Evolutionary conservation across 257 asterid species (phyloP).

Genomic region (Scutellaria minor): DNA sequence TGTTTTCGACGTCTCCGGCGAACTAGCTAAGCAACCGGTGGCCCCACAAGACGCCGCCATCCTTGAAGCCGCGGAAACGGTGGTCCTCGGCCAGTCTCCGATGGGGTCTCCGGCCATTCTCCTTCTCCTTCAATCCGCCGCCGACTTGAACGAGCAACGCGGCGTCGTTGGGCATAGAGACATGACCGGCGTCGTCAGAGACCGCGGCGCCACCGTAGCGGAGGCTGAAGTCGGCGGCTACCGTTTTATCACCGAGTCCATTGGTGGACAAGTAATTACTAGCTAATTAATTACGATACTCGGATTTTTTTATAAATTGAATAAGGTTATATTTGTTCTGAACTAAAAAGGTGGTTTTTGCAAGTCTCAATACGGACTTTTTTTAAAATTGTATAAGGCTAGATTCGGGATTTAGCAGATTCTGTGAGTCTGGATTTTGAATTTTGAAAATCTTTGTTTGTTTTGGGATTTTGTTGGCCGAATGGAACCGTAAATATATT

Average conservation of each 20-base stretch:
- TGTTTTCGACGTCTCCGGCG: slow-evolving; percentile 61
- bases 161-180: slow-evolving; percentile 54
- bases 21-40: slow-evolving; percentile 55
- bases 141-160: slow-evolving; percentile 45
- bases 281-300: no score
- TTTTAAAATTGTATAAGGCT: no score
- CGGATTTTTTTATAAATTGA: no score
- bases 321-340: no score
- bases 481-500: no score
- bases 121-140: slow-evolving; percentile 72
- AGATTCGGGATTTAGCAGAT: no score
- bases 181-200: slow-evolving; percentile 38
- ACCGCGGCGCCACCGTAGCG: slow-evolving; percentile 53
- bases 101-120: slow-evolving; percentile 60
- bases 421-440: no score
- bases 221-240: slow-evolving; percentile 53
- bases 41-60: slow-evolving; percentile 72
- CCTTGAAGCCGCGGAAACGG: slow-evolving; percentile 64
- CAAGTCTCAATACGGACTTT: no score
- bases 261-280: slow-evolving; percentile 60
- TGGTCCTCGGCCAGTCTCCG: slow-evolving; percentile 50
- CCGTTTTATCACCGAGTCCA: slow-evolving; percentile 55
- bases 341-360: no score
- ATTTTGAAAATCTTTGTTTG: no score
- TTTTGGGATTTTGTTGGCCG: no score